A percentile compares a stretch with the other conserved stretches of the same genome.
Evolutionary conservation across 169 alveolate genomes (phyloP).

Genomic region (Plasmodium billcollinsi): DNA sequence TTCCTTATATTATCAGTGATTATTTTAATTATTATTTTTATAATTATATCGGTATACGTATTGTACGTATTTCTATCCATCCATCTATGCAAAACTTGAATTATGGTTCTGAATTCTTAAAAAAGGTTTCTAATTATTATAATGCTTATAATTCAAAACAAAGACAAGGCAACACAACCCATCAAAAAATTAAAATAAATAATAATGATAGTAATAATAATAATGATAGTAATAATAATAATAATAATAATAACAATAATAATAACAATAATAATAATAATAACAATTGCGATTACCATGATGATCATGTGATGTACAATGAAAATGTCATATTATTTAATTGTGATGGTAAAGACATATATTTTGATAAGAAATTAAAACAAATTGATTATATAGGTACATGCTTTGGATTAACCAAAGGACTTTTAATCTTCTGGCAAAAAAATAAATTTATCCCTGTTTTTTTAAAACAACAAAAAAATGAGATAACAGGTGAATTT

Average conservation of each 20-base stretch:
- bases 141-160: constrained; percentile 63
- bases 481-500: constrained; percentile 98
- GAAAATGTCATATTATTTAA: constrained; percentile 29
- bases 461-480: constrained; percentile 94
- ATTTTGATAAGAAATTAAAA: constrained; percentile 58
- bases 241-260: too few species aligned
- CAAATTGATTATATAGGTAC: constrained; percentile 97
- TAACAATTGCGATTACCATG: too few species aligned
- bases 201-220: too few species aligned
- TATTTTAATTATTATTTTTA: constrained; percentile 87
- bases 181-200: too few species aligned
- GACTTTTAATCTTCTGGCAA: constrained; percentile 95
- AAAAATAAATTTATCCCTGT: constrained; percentile 94
- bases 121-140: constrained; percentile 59
- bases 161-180: constrained; percentile 6
- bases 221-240: too few species aligned
- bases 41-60: constrained; percentile 88
- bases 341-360: constrained; percentile 78
- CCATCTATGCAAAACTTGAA: constrained; percentile 98
- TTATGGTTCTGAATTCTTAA: constrained; percentile 96
- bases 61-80: constrained; percentile 99
- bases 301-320: background rate
- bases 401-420: constrained; percentile 96
- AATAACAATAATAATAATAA: too few species aligned
- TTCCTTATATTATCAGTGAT: constrained; percentile 95